These are phyloP conservation scores for Ascosphaera aggregata DNA, from an alignment of 2,329 filamentous ascomycete genomes.

Conservation along the genomic window DNA sequence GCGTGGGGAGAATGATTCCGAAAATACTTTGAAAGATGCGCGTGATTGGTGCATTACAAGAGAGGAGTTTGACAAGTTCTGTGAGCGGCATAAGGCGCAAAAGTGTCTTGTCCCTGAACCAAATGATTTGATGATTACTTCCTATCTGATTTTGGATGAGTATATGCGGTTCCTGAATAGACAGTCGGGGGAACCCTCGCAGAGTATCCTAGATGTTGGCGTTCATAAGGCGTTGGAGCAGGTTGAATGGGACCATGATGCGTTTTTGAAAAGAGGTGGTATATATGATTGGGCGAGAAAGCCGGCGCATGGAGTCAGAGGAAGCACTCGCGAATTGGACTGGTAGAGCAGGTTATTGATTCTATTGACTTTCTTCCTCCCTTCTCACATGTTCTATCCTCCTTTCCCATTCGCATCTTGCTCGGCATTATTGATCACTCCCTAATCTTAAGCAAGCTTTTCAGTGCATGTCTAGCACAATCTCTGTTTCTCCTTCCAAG, in stretches of 20 bases:
- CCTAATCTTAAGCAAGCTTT: too few species aligned
- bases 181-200: slow-evolving; percentile 13
- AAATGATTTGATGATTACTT: slow-evolving; percentile 27
- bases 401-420: too few species aligned
- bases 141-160: slow-evolving; percentile 30
- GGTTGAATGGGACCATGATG: slow-evolving; percentile 24
- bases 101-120: slow-evolving; percentile 24
- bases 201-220: slow-evolving; percentile 23
- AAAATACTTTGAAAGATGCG: slow-evolving; percentile 18
- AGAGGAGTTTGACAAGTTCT: slow-evolving; percentile 25
- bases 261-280: slow-evolving; percentile 22
- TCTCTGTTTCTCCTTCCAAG: not conserved
- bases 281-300: slow-evolving; percentile 28
- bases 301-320: not conserved
- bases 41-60: slow-evolving; percentile 23
- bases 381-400: not conserved
- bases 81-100: slow-evolving; percentile 19
- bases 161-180: slow-evolving; percentile 28
- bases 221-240: slow-evolving; percentile 22
- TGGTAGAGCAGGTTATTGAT: not conserved
- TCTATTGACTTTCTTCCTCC: not conserved
- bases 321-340: not conserved
- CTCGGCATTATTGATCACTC: too few species aligned
- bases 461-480: not conserved
- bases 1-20: slow-evolving; percentile 27